Evolutionary conservation across 1,284 basidiomycete species (phyloP), one percentile per base, ranked within the genome.

Genomic region (Fomitopsis palustris): DNA sequence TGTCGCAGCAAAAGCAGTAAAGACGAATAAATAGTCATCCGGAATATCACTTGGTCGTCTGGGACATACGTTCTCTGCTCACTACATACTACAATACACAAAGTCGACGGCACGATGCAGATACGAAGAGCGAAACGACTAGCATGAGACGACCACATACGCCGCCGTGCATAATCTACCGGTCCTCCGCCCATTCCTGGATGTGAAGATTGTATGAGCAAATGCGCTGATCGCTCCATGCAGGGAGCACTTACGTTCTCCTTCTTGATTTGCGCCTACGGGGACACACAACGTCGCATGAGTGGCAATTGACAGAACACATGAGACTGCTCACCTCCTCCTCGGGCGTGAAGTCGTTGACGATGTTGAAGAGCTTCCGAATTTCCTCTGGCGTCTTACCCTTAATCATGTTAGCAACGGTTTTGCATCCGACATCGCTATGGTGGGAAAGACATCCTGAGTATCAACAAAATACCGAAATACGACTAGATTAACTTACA

Each of bases 391-490:
- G 93, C 8, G 93, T 94, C 84, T 97, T 97, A 45, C 95, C 95
- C 80, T 97, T 97, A 82, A 97, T 97, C 97, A 99, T 99, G 84
- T 99, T 98, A 29, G 97, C 97, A 9, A 99, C 97, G 16, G 96
- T 99, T 85, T 99, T 98, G 87, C 97, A 99, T 1, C 97, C 97
- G 61, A 99, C 95, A 72, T 99, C 97, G 65, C 95, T 96, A 69
- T 53, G 54, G 27, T 2, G 14, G 14, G 5, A 53, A 27, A 33
- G 58, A 47, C 8, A 19, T 42, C 14, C 37, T 47, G 14, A 47
- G 23, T 37, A 25, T 2, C 41, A 27, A 16, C n/a, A 27, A 38
- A n/a, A n/a, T n/a, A 19, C 14, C 27, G 10, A 4, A 39, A 7
- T 33, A 21, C 1, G 16, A 17, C 29, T 17, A 47, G 37, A 14